A percentile compares a stretch with the other conserved stretches of the same genome.
Conservation (phyloP, 495 filamentous ascomycete species). For the Penicillium waksmanii region DNA sequence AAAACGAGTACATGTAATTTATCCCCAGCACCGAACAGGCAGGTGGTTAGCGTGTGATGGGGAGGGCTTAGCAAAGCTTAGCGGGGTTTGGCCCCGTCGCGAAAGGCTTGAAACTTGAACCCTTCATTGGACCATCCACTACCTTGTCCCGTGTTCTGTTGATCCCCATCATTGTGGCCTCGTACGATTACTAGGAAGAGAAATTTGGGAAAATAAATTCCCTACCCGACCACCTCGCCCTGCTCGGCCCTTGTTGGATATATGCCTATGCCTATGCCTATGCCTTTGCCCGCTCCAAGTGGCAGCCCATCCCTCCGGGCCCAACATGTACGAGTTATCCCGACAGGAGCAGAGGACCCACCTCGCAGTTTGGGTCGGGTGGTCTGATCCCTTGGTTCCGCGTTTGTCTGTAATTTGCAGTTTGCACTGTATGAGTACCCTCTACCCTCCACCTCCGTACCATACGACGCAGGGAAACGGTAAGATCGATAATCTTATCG, state of each 20-base stretch:
- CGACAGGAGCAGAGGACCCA: neutral
- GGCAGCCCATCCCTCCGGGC: neutral
- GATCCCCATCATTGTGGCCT: neutral
- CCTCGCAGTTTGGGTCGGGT: neutral
- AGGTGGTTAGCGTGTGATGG: neutral
- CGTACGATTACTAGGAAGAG: neutral
- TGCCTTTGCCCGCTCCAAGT: neutral
- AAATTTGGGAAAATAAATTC: too few species aligned
- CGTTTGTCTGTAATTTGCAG: neutral
- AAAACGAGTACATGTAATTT: constrained; percentile 7
- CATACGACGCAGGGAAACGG: neutral
- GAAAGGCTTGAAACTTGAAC: neutral
- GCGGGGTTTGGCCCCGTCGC: neutral
- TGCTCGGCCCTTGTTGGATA: neutral
- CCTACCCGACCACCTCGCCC: too few species aligned
- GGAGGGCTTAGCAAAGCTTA: constrained; percentile 27
- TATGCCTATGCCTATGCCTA: neutral
- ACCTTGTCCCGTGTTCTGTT: neutral
- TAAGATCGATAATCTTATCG: constrained; percentile 33
- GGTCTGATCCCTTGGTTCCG: neutral
- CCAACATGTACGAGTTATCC: neutral
- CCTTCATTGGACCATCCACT: neutral
- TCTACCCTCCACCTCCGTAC: too few species aligned
- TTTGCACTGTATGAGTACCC: neutral
- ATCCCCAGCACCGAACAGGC: neutral